Percentiles rank a stretch among this genome's conserved stretches.
Evolutionary conservation across 176 grass and related monocot species (phyloP).

Genomic region (Coix lacrymajobi): DNA sequence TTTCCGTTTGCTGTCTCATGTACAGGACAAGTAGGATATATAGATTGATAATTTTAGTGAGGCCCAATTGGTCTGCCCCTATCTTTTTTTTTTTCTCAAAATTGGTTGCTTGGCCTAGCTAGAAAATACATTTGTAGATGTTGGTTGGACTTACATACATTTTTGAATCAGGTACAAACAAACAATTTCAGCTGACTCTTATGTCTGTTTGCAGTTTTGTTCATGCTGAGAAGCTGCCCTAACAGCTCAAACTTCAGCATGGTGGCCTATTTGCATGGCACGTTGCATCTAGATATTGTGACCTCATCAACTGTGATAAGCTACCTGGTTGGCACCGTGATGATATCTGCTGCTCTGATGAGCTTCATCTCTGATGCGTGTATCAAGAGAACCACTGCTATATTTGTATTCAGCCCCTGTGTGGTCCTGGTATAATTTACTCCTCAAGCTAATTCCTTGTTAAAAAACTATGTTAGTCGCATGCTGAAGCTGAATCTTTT

Average conservation of each 20-base stretch:
- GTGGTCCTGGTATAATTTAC: slow-evolving; percentile 20
- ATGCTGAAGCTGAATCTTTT: background rate
- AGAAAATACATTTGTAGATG: too few species aligned
- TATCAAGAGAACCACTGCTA: slow-evolving; percentile 23
- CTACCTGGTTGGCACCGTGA: slow-evolving; percentile 15
- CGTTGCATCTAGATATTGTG: slow-evolving; percentile 37
- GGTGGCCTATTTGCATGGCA: slow-evolving; percentile 30
- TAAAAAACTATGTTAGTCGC: background rate
- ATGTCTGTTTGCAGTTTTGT: slow-evolving; percentile 34
- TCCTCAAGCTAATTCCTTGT: background rate
- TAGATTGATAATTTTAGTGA: too few species aligned
- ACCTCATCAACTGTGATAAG: slow-evolving; percentile 32
- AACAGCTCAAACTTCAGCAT: slow-evolving; percentile 45
- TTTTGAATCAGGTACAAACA: background rate
- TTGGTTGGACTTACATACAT: too few species aligned
- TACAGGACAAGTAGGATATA: too few species aligned
- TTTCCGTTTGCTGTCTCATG: too few species aligned
- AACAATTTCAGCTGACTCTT: background rate
- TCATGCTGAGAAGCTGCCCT: slow-evolving; percentile 20
- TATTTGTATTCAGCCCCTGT: slow-evolving; percentile 19
- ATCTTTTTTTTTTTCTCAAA: too few species aligned
- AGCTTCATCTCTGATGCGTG: slow-evolving; percentile 22
- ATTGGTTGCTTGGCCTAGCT: too few species aligned
- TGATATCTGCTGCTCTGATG: slow-evolving; percentile 12
- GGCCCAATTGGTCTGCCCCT: too few species aligned